These are phyloP conservation scores for Aspergillus funiculosus DNA, from an alignment of 495 filamentous ascomycete species.

Conservation along the genomic window DNA sequence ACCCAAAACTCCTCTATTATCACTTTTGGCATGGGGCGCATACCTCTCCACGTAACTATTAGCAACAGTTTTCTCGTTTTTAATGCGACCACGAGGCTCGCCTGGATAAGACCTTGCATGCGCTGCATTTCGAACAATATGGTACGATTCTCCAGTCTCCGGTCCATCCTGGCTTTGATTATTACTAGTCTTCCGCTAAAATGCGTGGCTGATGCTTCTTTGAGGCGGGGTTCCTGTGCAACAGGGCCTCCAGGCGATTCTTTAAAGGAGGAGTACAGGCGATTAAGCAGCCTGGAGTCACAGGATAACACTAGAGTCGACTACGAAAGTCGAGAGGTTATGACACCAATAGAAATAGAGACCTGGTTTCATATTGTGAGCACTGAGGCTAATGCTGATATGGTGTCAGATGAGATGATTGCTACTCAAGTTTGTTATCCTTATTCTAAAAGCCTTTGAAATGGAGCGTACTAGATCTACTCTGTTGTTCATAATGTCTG, in stretches of 20 bases:
- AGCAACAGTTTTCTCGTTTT: slow-evolving; percentile 9
- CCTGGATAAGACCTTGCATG: neutral
- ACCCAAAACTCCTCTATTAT: slow-evolving; percentile 2
- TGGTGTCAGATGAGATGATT: slow-evolving; percentile 39
- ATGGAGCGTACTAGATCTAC: neutral
- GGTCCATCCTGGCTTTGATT: slow-evolving; percentile 21
- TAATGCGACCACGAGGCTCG: neutral
- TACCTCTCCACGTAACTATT: slow-evolving; percentile 17
- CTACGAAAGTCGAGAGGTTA: slow-evolving; percentile 21
- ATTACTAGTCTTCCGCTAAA: slow-evolving; percentile 18
- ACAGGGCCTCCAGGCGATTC: slow-evolving; percentile 31
- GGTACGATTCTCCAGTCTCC: slow-evolving; percentile 20
- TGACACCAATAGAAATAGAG: slow-evolving; percentile 37
- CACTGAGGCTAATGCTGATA: slow-evolving; percentile 26
- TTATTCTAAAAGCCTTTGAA: neutral
- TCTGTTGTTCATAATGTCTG: neutral
- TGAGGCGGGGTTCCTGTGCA: slow-evolving; percentile 33
- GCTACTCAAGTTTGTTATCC: slow-evolving; percentile 34
- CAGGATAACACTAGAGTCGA: slow-evolving; percentile 2
- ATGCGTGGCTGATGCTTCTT: slow-evolving; percentile 17
- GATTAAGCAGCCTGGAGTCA: slow-evolving; percentile 19
- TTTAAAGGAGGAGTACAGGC: slow-evolving; percentile 27
- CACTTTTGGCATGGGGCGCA: neutral
- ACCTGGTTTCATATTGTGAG: slow-evolving; percentile 47
- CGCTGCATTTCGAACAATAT: slow-evolving; percentile 20